Conservation (phyloP, 2,329 filamentous ascomycete genomes). For the Diaporthe australafricana region DNA sequence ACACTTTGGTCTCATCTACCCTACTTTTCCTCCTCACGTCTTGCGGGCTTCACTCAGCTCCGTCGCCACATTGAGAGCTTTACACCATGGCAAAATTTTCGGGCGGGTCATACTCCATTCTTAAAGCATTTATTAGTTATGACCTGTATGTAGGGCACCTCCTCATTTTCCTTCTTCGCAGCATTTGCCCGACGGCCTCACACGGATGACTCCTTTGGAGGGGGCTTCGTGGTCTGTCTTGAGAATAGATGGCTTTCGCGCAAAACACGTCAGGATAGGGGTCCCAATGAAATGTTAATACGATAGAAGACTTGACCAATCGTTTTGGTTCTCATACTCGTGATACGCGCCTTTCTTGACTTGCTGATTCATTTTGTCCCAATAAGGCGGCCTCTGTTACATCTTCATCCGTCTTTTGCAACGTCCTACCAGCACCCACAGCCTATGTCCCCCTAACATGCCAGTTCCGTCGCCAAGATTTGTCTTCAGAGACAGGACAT, state of each 20-base stretch:
- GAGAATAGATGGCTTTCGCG: slow-evolving; percentile 27
- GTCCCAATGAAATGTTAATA: slow-evolving; percentile 25
- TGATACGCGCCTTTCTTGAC: neutral
- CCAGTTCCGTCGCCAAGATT: too few relatives aligned
- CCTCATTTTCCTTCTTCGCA: neutral
- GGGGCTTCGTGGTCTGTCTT: slow-evolving; percentile 23
- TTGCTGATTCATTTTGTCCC: neutral
- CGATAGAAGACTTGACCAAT: slow-evolving; percentile 13
- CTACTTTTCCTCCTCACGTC: slow-evolving; percentile 6
- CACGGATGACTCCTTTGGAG: slow-evolving; percentile 26
- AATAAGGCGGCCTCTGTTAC: too few relatives aligned
- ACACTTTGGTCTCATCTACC: slow-evolving; percentile 28
- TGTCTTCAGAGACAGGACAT: too few relatives aligned
- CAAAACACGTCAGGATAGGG: slow-evolving; percentile 20
- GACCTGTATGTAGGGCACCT: slow-evolving; percentile 31
- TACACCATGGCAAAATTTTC: slow-evolving; percentile 26
- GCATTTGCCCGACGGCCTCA: neutral
- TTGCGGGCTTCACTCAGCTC: neutral
- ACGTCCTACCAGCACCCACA: neutral
- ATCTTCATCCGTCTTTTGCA: neutral
- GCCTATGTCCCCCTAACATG: neutral
- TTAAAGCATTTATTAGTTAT: slow-evolving; percentile 34
- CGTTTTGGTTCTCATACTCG: neutral
- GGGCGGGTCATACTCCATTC: slow-evolving; percentile 35
- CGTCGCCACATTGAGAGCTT: neutral